A percentile compares a stretch with the other conserved stretches of the same genome.
Evolutionary conservation across 2,329 filamentous ascomycete genomes (phyloP).

Genomic region (Amauroascus verrucosus): DNA sequence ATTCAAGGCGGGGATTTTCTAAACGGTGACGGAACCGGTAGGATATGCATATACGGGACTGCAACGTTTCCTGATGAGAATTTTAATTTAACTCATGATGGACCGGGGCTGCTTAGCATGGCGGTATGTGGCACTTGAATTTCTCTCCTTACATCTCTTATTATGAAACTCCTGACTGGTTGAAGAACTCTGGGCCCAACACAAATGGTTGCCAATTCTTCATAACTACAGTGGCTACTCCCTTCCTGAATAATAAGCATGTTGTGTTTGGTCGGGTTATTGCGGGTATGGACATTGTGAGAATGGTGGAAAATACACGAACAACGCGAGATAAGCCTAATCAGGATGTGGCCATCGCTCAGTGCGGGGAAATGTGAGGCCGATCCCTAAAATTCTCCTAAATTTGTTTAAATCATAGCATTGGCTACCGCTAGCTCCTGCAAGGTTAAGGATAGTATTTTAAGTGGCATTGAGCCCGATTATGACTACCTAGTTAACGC

Average conservation of each 20-base stretch:
- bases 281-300: slow-evolving; percentile 80
- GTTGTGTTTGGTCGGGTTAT: slow-evolving; percentile 89
- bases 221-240: slow-evolving; percentile 79
- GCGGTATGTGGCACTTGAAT: slow-evolving; percentile 52
- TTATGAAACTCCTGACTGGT: not conserved
- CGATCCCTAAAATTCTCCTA: too few relatives aligned
- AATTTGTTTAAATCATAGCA: too few relatives aligned
- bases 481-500: too few relatives aligned
- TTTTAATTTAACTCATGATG: slow-evolving; percentile 68
- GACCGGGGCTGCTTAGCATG: slow-evolving; percentile 79
- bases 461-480: too few relatives aligned
- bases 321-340: slow-evolving; percentile 76
- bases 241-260: slow-evolving; percentile 85
- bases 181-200: slow-evolving; percentile 76
- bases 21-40: slow-evolving; percentile 84
- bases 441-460: too few relatives aligned
- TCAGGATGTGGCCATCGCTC: slow-evolving; percentile 69
- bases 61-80: slow-evolving; percentile 85
- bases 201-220: slow-evolving; percentile 97
- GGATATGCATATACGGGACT: slow-evolving; percentile 75
- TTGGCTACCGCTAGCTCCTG: too few relatives aligned
- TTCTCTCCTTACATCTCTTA: not conserved
- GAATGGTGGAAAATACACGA: slow-evolving; percentile 84
- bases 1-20: slow-evolving; percentile 94
- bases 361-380: slow-evolving; percentile 84